A percentile compares a stretch with the other conserved stretches of the same genome.
These are phyloP conservation scores for Rhodotorula sp. DNA, from an alignment of 1,284 basidiomycete species.

Conservation along the genomic window DNA sequence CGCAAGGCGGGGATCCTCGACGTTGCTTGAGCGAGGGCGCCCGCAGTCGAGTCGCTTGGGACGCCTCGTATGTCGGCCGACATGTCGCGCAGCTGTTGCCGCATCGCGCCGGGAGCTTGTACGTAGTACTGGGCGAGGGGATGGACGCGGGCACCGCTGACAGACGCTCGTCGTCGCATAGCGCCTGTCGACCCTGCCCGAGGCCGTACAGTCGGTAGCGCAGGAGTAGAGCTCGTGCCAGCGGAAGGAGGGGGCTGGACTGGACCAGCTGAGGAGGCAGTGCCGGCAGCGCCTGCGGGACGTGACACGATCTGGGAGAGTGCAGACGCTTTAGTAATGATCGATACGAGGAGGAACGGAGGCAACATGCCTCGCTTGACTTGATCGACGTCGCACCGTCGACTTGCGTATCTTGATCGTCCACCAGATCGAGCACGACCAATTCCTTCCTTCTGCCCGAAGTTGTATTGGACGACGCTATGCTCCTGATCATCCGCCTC, in stretches of 20 bases:
- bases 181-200: not conserved
- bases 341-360: not conserved
- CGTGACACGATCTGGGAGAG: not conserved
- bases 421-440: not conserved
- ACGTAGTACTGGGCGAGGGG: constrained; percentile 23
- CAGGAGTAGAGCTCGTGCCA: not conserved
- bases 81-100: constrained; percentile 1
- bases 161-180: constrained; percentile 11
- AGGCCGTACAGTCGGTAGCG: not conserved
- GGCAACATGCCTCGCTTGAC: not conserved
- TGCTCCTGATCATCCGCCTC: not conserved
- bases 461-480: not conserved
- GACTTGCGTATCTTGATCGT: not conserved
- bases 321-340: no score
- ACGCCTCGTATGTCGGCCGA: constrained; percentile 5
- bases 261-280: no score
- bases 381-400: not conserved
- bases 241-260: no score
- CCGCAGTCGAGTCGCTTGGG: constrained; percentile 1
- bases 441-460: not conserved
- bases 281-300: no score
- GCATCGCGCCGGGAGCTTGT: not conserved
- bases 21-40: constrained; percentile 3
- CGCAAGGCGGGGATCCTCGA: not conserved
- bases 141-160: constrained; percentile 10